Percentiles rank a stretch among this genome's conserved stretches.
These are phyloP conservation scores for Aspergillus pseudotamarii DNA, from an alignment of 2,329 filamentous ascomycete genomes.

Conservation along the genomic window DNA sequence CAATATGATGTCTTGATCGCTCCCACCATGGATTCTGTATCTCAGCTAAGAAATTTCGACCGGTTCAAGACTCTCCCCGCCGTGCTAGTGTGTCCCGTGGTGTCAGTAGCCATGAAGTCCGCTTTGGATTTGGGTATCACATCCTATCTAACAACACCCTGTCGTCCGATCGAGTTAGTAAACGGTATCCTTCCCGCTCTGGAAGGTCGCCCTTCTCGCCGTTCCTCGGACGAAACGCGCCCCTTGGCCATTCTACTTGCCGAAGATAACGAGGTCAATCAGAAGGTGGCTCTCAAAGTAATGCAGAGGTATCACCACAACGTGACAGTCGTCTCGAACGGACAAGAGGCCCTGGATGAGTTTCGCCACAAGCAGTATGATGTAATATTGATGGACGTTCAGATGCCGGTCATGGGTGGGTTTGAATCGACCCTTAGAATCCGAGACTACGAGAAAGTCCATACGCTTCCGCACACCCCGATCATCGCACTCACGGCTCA, in stretches of 20 bases:
- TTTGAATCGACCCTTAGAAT: slow-evolving; percentile 94
- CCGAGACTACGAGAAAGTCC: slow-evolving; percentile 79
- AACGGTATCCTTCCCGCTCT: slow-evolving; percentile 95
- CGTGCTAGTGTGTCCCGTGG: slow-evolving; percentile 83
- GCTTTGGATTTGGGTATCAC: slow-evolving; percentile 93
- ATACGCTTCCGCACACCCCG: slow-evolving; percentile 75
- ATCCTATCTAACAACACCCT: slow-evolving; percentile 99
- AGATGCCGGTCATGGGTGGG: slow-evolving; percentile 97
- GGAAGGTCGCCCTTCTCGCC: slow-evolving; percentile 88
- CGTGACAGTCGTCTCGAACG: slow-evolving; percentile 77
- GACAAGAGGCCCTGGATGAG: slow-evolving; percentile 67
- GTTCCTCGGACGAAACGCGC: slow-evolving; percentile 88
- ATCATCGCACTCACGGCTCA: slow-evolving; percentile 93
- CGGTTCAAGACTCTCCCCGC: slow-evolving; percentile 98
- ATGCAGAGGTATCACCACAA: slow-evolving; percentile 85
- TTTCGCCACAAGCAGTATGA: slow-evolving; percentile 86
- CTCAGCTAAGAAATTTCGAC: slow-evolving; percentile 79
- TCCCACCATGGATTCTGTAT: slow-evolving; percentile 86
- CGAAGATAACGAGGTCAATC: slow-evolving; percentile 97
- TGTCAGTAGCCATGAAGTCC: slow-evolving; percentile 90
- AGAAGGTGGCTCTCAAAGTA: slow-evolving; percentile 93
- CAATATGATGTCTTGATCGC: slow-evolving; percentile 95
- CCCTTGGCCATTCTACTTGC: slow-evolving; percentile 94
- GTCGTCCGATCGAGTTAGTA: slow-evolving; percentile 87
- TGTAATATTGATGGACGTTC: slow-evolving; percentile 93